Percentiles rank a stretch among this genome's conserved stretches.
Evolutionary conservation across 441 rosid genomes (phyloP).

Genomic region (Manihot esculenta): DNA sequence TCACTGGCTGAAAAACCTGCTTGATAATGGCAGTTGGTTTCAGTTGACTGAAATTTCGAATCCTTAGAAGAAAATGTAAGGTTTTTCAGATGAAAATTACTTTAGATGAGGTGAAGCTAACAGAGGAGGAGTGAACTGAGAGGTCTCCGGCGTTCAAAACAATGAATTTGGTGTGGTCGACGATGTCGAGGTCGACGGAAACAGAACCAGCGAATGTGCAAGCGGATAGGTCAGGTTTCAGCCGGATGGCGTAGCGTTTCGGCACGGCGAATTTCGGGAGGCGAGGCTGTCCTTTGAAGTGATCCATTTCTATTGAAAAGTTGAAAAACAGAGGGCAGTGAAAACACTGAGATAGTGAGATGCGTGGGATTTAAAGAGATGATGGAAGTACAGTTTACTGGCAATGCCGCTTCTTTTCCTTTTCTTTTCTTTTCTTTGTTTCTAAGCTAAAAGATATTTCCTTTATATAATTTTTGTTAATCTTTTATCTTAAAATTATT

Average conservation of each 20-base stretch:
- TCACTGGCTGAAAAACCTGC: slow-evolving; percentile 56
- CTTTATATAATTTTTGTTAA: no score
- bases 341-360: no score
- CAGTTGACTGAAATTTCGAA: not conserved
- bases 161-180: slow-evolving; percentile 57
- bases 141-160: slow-evolving; percentile 95
- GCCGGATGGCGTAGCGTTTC: slow-evolving; percentile 65
- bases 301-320: slow-evolving; percentile 49
- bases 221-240: slow-evolving; percentile 70
- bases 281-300: slow-evolving; percentile 77
- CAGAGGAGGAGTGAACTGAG: slow-evolving; percentile 42
- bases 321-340: not conserved
- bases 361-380: no score
- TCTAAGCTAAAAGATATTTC: no score
- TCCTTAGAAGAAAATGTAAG: not conserved
- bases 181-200: no score
- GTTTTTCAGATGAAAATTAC: slow-evolving; percentile 27
- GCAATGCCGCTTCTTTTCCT: no score
- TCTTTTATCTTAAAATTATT: no score
- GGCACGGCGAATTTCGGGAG: slow-evolving; percentile 84
- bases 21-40: not conserved
- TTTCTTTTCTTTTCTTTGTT: no score
- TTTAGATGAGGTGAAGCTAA: slow-evolving; percentile 60
- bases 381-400: no score
- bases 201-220: slow-evolving; percentile 86